A percentile compares a stretch with the other conserved stretches of the same genome.
These are phyloP conservation scores for Aspergillus fijiensis DNA, from an alignment of 2,329 filamentous ascomycete species.

Conservation along the genomic window DNA sequence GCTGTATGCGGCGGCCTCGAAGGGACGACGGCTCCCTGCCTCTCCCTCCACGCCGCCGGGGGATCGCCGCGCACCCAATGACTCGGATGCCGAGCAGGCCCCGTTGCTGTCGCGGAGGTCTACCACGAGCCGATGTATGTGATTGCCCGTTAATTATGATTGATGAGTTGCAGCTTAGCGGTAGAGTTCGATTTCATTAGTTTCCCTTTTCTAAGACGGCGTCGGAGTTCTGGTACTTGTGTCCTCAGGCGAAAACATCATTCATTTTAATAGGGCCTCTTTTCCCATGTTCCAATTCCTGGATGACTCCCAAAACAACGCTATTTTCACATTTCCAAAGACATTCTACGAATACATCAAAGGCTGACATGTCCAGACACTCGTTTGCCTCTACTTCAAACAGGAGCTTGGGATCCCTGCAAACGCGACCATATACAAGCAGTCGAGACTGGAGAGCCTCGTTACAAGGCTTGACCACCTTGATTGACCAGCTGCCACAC, in stretches of 20 bases:
- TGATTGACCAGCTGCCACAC: conserved; percentile 22
- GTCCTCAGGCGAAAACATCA: no score
- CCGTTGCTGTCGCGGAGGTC: conserved; percentile 8
- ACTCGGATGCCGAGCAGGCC: conserved; percentile 9
- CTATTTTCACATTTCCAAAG: background rate
- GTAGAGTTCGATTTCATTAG: background rate
- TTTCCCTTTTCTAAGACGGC: no score
- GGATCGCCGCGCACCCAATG: background rate
- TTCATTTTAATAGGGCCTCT: background rate
- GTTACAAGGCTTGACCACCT: conserved; percentile 22
- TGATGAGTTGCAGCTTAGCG: background rate
- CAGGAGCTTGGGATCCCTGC: background rate
- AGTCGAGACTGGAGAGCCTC: background rate
- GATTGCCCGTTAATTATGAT: background rate
- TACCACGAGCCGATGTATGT: conserved; percentile 13
- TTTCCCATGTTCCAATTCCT: background rate
- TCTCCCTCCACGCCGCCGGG: background rate
- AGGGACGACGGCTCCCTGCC: background rate
- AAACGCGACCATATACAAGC: background rate
- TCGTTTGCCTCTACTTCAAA: background rate
- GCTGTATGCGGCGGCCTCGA: conserved; percentile 5
- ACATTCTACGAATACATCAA: background rate
- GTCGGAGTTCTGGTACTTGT: no score
- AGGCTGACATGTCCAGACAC: background rate
- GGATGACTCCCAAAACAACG: background rate